Evolutionary conservation across 495 filamentous ascomycete species (phyloP), one percentile per base, ranked within the genome.

Genomic region (Margaritispora aquatica): DNA sequence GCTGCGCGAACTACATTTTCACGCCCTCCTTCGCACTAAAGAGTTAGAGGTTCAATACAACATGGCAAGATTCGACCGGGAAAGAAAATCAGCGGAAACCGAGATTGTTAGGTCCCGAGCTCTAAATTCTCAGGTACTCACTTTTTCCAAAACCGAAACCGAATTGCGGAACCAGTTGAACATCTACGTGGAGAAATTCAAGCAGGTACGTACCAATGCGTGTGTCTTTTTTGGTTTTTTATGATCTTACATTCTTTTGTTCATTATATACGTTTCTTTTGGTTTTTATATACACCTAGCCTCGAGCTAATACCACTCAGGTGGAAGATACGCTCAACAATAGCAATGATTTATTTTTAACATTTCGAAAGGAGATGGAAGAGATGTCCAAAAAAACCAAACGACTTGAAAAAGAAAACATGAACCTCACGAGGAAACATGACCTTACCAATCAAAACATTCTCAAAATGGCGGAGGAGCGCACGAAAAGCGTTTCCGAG

Each of bases 321-420:
- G 94, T 98, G 62, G 94, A 98, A 80, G 95, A 98, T 73, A 97
- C 94, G 2, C 79, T 98, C 20, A 98, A 98, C 72, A 97, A 97
- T 71, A 95, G 89, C 72, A 98, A 98, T 77, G 94, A 97, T 70
- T 82, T 98, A 52, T 98, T 97, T 71, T 79, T 97, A 48, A 97
- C 94, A 0, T 98, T 98, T 74, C 86, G 94, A 31, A 97, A 96
- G 75, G 94, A 98, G 73, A 97, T 98, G 95, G 94, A 98, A 74
- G 94, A 97, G 69, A 97, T 97, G 95, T 96, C 92, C 0, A 97
- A 97, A 77, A 97, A 97, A 77, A 97, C 94, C 3, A 97, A 97
- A 71, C 87, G 94, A 17, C 79, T 98, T 24, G 94, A 98, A 70
- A 96, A 96, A 70, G 95, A 98, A 68, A 98, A 98, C 65, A 84